These are phyloP conservation scores for Plenodomus tracheiphilus DNA, from an alignment of 2,329 filamentous ascomycete species.

Conservation along the genomic window DNA sequence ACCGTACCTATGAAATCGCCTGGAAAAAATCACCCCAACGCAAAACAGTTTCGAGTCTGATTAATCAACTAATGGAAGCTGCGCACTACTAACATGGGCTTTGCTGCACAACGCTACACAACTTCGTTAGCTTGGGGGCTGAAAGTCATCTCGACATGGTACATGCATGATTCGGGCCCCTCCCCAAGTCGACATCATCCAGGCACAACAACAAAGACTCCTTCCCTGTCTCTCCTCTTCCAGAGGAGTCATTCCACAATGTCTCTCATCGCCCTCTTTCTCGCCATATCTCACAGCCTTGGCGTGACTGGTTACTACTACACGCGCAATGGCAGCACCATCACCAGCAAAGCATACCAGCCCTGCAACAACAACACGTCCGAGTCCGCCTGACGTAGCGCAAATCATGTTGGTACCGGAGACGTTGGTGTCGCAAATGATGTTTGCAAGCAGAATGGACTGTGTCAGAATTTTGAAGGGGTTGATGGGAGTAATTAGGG, in stretches of 20 bases:
- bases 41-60: neutral
- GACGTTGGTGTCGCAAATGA: conserved; percentile 3
- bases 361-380: neutral
- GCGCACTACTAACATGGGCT: no score
- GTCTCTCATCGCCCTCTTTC: neutral
- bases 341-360: no score
- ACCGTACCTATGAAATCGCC: neutral
- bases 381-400: neutral
- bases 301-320: neutral
- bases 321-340: neutral
- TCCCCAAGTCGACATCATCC: neutral
- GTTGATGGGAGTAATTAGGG: conserved; percentile 10
- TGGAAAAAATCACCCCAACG: neutral
- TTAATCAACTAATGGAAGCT: no score
- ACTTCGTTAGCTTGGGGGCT: no score
- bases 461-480: conserved; percentile 15
- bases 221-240: neutral
- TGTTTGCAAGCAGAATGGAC: conserved; percentile 13
- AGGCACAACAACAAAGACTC: neutral
- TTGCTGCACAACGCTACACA: no score
- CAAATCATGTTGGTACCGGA: neutral
- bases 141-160: neutral
- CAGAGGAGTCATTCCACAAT: neutral
- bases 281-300: neutral
- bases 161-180: neutral